Base-by-base conservation (phyloP, 2,329 filamentous ascomycete species). In the Fusarium equiseti region DNA sequence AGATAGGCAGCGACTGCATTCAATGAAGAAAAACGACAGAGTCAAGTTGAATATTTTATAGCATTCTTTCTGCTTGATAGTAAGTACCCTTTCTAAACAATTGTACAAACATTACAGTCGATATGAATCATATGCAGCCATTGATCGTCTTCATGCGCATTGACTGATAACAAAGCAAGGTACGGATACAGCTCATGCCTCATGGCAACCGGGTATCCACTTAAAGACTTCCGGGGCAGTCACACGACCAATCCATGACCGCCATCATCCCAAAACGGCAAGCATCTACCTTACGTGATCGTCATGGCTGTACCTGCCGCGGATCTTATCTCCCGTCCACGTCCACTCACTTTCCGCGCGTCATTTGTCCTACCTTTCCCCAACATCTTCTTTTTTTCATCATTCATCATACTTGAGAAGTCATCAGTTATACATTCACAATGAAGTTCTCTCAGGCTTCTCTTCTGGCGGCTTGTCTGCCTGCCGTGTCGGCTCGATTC, bases 391-490 rank as follows among this genome's bases (percentile, higher is more conserved):
- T 42, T 29, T 38, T 18, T 11, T 43, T 58, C 32, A n/a, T 38
- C 35, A 46, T 60, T 44, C 48, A 40, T 38, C 44, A 52, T 67
- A 51, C 45, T 53, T 53, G 32, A 20, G 35, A 27, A 43, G 8
- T 11, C 26, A 43, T 59, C 58, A 5, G 18, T 44, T 35, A 22
- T 49, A 29, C 22, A 55, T 18, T 45, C 32, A 46, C 15, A 52
- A 89, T 89, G 87, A 89, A 86, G 79, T 79, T 87, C 69, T 79
- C 84, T 11, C 83, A 83, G 66, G 81, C 85, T 43, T 87, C 87
- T 54, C 75, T 89, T 16, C 76, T 90, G 59, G 84, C 87, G 54
- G 79, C 88, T 61, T 82, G 89, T 70, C 81, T 89, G 68, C 87
- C 87, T 50, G 84, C 83, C 54, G 82, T 84, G 60, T 84, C 82